Evolutionary conservation across 1,284 basidiomycete genomes (phyloP).

Genomic region (Moesziomyces globuligerus): DNA sequence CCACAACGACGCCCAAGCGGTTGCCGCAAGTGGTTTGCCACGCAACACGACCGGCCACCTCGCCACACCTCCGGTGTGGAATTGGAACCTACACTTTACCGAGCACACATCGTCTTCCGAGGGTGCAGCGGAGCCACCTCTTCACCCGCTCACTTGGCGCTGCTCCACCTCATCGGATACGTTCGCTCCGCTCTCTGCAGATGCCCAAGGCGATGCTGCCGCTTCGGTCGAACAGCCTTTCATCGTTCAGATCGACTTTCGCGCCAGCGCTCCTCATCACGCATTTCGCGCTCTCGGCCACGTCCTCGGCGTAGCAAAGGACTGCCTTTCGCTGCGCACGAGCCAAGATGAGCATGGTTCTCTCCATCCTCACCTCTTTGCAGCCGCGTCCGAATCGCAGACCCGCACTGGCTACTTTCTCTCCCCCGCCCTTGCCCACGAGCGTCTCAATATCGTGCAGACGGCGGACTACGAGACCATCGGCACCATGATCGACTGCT

Average conservation of each 20-base stretch:
- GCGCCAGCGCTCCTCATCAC: slow-evolving; percentile 20
- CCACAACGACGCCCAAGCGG: not conserved
- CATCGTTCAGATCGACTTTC: slow-evolving; percentile 17
- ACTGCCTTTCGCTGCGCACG: slow-evolving; percentile 11
- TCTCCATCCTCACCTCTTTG: slow-evolving; percentile 32
- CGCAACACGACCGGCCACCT: not conserved
- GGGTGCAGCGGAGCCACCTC: not conserved
- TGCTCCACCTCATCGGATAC: slow-evolving; percentile 27
- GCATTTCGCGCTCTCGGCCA: slow-evolving; percentile 54
- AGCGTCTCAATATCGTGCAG: slow-evolving; percentile 32
- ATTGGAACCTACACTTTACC: slow-evolving; percentile 33
- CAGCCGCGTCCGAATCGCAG: not conserved
- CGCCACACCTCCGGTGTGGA: slow-evolving; percentile 13
- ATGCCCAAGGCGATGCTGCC: not conserved
- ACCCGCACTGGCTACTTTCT: slow-evolving; percentile 7
- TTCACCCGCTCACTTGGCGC: slow-evolving; percentile 8
- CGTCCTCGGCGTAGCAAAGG: slow-evolving; percentile 37
- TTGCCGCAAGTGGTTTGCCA: slow-evolving; percentile 9
- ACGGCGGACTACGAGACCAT: slow-evolving; percentile 50
- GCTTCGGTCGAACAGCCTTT: slow-evolving; percentile 8
- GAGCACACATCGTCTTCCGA: not conserved
- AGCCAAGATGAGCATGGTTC: not conserved
- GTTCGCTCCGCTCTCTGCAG: slow-evolving; percentile 13
- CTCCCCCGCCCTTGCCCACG: slow-evolving; percentile 15
- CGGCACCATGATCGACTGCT: slow-evolving; percentile 69